Conservation (phyloP, 176 grass and related monocot species). For the Oryza meridionalis region DNA sequence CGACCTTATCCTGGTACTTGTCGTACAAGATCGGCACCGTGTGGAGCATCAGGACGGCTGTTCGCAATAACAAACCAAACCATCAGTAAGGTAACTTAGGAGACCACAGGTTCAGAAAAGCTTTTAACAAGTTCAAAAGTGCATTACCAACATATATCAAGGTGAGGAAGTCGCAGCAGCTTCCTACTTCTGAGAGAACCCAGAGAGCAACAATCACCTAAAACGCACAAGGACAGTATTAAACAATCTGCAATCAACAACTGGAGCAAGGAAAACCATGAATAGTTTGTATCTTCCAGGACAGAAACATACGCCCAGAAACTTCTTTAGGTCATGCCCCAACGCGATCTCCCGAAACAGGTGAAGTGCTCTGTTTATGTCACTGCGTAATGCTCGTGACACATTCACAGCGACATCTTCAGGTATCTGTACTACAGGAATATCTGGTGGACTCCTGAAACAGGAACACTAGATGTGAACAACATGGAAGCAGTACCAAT, state of each 20-base stretch:
- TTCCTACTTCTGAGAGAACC: slow-evolving; percentile 73
- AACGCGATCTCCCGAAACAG: slow-evolving; percentile 59
- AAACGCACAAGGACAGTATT: neutral
- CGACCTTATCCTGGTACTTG: slow-evolving; percentile 89
- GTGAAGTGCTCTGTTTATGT: slow-evolving; percentile 65
- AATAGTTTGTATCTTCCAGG: neutral
- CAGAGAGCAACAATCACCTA: slow-evolving; percentile 81
- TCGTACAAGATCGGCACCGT: slow-evolving; percentile 81
- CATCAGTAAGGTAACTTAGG: neutral
- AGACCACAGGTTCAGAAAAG: neutral
- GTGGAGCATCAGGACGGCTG: slow-evolving; percentile 69
- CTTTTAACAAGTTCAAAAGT: neutral
- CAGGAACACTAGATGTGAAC: slow-evolving; percentile 26
- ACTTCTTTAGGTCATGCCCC: slow-evolving; percentile 79
- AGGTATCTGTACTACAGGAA: slow-evolving; percentile 66
- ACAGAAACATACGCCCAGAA: slow-evolving; percentile 55
- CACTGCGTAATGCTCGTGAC: slow-evolving; percentile 49
- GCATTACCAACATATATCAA: slow-evolving; percentile 81
- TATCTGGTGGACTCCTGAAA: slow-evolving; percentile 58
- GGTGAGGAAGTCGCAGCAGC: slow-evolving; percentile 81
- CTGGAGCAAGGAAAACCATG: neutral
- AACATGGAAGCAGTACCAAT: neutral
- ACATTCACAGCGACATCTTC: slow-evolving; percentile 68
- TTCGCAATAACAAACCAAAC: neutral
- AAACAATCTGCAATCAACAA: neutral